Conservation (phyloP, 2,329 filamentous ascomycete species). For the Aureobasidium sp. region DNA sequence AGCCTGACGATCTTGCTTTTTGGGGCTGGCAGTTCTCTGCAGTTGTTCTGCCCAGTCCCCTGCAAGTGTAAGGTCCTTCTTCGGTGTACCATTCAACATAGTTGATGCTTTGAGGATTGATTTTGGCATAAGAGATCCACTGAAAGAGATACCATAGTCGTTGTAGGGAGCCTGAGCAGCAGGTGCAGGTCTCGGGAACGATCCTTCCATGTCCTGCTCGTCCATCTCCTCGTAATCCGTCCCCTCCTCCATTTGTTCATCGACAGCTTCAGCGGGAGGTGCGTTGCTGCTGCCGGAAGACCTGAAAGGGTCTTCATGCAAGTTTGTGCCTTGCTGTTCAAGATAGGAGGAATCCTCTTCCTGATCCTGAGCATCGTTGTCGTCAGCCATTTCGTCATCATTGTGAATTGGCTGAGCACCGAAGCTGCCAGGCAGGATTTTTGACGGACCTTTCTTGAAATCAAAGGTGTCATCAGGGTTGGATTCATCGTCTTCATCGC, state of each 20-base stretch:
- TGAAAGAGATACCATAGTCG: slow-evolving; percentile 10
- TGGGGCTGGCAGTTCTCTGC: slow-evolving; percentile 86
- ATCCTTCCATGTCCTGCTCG: slow-evolving; percentile 69
- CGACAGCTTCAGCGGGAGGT: slow-evolving; percentile 6
- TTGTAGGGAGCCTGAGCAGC: slow-evolving; percentile 29
- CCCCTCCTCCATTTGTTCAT: slow-evolving; percentile 30
- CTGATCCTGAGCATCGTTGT: slow-evolving; percentile 40
- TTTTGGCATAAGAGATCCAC: slow-evolving; percentile 35
- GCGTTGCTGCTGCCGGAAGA: slow-evolving; percentile 12
- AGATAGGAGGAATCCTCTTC: slow-evolving; percentile 45
- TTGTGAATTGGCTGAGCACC: slow-evolving; percentile 54
- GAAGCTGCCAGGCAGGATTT: slow-evolving; percentile 70
- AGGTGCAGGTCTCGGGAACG: slow-evolving; percentile 71
- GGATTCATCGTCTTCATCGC: slow-evolving; percentile 32
- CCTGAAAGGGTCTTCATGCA: slow-evolving; percentile 18
- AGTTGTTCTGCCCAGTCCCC: slow-evolving; percentile 93
- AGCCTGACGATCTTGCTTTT: slow-evolving; percentile 78
- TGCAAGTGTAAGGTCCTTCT: slow-evolving; percentile 50
- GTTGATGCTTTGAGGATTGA: slow-evolving; percentile 43
- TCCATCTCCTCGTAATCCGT: slow-evolving; percentile 60
- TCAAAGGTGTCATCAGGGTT: slow-evolving; percentile 50
- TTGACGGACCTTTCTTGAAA: slow-evolving; percentile 46
- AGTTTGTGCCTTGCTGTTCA: slow-evolving; percentile 8
- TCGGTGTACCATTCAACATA: slow-evolving; percentile 44
- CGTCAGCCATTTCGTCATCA: slow-evolving; percentile 41